Base-by-base conservation (phyloP, 1,284 basidiomycete species). In the Apiotrichum siamense region DNA sequence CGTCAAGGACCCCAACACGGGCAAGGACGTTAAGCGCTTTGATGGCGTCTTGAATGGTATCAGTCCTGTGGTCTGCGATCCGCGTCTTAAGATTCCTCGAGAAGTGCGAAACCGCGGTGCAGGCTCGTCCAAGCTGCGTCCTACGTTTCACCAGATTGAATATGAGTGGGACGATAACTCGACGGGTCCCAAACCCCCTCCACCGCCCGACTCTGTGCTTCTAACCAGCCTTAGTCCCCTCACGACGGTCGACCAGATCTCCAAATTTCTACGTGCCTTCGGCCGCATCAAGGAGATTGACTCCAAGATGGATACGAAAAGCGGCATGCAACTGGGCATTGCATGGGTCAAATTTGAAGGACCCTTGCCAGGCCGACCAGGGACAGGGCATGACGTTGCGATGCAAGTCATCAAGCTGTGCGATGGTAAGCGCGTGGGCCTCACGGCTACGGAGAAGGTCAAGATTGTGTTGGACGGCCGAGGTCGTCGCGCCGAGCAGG, bases 291-390 rank as follows among this genome's bases (percentile, higher is more conserved):
- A 78, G 11, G 80, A 83, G 12, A 84, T 88, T 51, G 86, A 92
- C 58, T 81, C 85, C 32, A 88, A 92, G 66, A 81, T 87, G 55
- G 87, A 96, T 73, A 80, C 81, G 42, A 79, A 80, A 47, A 90
- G 84, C 20, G 91, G 91, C 13, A 84, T 83, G 55, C 82, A 86
- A 15, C 79, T 97, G 4, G 92, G 92, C 7, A 83, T 97, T 36
- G 83, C 88, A 46, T 83, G 82, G 66, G 79, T 97, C 62, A 83
- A 81, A 56, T 97, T 81, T 67, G 70, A 67, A 35, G 61, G 57
- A 11, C 72, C 65, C 26, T 55, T 52, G 20, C 52, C 55, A 15
- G 63, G 65, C 10, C 55, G 48, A 17, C 41, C 49, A 12, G 61
- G 62, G 3, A 64, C 63, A 0, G 64, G 64, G 15, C 61, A 77